Base-by-base conservation (phyloP, 257 asterid genomes). In the Penstemon barbatus region DNA sequence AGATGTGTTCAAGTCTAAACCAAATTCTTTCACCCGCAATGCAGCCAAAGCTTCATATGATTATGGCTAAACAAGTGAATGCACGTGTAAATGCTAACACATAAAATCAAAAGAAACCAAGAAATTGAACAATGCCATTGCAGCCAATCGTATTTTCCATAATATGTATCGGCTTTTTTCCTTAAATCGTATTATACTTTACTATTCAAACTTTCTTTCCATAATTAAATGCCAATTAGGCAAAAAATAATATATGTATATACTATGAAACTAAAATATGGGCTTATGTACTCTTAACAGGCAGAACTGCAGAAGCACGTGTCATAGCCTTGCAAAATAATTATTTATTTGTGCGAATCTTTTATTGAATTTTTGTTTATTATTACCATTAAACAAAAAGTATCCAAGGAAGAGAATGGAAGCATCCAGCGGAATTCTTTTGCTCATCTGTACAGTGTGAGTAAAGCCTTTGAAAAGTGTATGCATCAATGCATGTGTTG, bases 231-330 rank as follows among this genome's bases (percentile, higher is more conserved):
- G 33, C 11, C 39, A 33, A 12, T 11, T 42, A 11, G 19, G 11
- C 25, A 50, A n/a, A 50, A 3, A 70, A 11, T 46, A 4, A 48
- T 37, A 19, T 46, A 50, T 41, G 6, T 25, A 25, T 25, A 25
- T 25, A 25, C 33, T 25, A 25, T 25, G 33, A 25, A 25, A 25
- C 2, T 66, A 59, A 53, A 66, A 46, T 33, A 25, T 25, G 33
- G 60, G 8, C 42, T 33, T 36, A 2, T 55, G 12, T 48, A 25
- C 33, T 25, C 62, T 37, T 37, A 50, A 63, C 68, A 57, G 57
- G 72, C 68, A 69, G 5, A n/a, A 36, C 39, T 72, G 72, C 68
- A 69, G 5, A n/a, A 36, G 45, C 75, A 75, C 75, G 70, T 75
- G 79, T 19, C 58, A 56, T 25, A 55, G 67, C 62, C 57, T 46